Evolutionary conservation across 148 eudicot genomes (phyloP).

Genomic region (Heliamphora exappendiculata): DNA sequence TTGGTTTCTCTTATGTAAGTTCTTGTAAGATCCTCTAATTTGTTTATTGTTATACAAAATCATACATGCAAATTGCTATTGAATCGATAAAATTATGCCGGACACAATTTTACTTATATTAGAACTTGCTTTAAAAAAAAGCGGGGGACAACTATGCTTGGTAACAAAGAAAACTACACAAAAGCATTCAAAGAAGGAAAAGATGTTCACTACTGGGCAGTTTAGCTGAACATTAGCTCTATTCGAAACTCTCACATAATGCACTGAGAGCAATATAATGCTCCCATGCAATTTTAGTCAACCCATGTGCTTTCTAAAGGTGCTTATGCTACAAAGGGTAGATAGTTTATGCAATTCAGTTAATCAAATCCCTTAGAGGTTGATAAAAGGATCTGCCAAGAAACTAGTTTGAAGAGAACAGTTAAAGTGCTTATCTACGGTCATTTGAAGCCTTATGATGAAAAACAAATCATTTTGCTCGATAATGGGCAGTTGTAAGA

Average conservation of each 20-base stretch:
- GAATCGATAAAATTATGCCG: neutral
- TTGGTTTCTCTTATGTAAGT: neutral
- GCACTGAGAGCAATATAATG: neutral
- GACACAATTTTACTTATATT: neutral
- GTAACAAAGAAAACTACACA: neutral
- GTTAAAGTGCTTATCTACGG: too few species aligned
- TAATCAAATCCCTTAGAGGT: too few species aligned
- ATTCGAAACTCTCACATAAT: neutral
- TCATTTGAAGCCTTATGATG: neutral
- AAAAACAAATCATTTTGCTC: neutral
- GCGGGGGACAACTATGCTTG: neutral
- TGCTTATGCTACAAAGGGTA: too few species aligned
- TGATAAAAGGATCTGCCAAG: too few species aligned
- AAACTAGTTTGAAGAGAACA: too few species aligned
- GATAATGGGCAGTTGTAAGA: neutral
- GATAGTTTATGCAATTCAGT: too few species aligned
- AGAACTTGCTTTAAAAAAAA: neutral
- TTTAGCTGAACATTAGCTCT: neutral
- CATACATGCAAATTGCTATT: conserved; percentile 7
- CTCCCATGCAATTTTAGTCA: too few species aligned
- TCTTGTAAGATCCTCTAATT: neutral
- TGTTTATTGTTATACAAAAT: neutral
- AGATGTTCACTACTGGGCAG: neutral
- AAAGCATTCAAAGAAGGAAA: neutral
- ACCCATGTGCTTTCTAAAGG: too few species aligned